Percentiles rank a stretch among this genome's conserved stretches.
Evolutionary conservation across 306 rosid species (phyloP).

Genomic region (Corylus heterophylla): DNA sequence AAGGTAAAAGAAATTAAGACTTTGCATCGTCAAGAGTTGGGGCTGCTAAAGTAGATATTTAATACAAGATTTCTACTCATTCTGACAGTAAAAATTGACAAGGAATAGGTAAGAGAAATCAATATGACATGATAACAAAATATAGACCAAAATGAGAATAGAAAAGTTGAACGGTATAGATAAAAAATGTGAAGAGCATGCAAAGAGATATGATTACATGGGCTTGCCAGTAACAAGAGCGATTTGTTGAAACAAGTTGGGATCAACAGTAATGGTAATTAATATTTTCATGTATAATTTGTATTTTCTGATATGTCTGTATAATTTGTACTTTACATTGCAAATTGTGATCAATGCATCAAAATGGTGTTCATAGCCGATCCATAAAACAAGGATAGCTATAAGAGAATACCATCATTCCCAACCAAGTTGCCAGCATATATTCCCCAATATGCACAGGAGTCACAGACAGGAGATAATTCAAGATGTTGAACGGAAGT

Average conservation of each 20-base stretch:
- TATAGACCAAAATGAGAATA: background rate
- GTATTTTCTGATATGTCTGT: background rate
- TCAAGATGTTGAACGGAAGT: conserved; percentile 60
- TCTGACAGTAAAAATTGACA: background rate
- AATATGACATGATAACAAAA: background rate
- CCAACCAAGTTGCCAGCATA: conserved; percentile 60
- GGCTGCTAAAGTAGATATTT: background rate
- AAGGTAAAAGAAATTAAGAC: background rate
- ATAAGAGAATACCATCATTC: conserved; percentile 52
- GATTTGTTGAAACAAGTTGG: background rate
- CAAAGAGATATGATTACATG: background rate
- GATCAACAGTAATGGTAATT: background rate
- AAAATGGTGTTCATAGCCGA: background rate
- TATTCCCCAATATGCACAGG: conserved; percentile 50
- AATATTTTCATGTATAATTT: background rate
- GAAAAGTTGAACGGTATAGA: background rate
- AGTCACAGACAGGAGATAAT: conserved; percentile 53
- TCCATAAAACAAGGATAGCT: background rate
- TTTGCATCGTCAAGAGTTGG: background rate
- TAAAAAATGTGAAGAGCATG: background rate
- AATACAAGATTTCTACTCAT: background rate
- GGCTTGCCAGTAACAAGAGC: background rate
- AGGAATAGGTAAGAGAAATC: too few species aligned
- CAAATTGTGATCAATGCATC: background rate
- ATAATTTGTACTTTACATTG: background rate